Conservation (phyloP, 148 eudicot genomes). For the Camellia sinensis region DNA sequence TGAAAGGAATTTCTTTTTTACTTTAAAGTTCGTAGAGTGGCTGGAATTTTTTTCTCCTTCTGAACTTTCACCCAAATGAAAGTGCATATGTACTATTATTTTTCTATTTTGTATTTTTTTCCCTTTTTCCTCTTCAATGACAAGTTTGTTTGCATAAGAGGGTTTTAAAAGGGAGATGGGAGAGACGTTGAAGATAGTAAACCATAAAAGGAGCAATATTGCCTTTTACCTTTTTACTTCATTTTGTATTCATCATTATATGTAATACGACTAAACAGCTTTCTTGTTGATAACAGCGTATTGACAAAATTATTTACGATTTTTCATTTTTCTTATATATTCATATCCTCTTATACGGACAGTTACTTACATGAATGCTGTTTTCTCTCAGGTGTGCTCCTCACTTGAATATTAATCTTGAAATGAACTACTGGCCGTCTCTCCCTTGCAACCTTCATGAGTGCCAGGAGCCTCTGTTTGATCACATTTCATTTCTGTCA, state of each 20-base stretch:
- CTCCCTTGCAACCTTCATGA: constrained; percentile 78
- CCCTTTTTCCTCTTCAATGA: too few species aligned
- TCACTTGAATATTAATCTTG: constrained; percentile 90
- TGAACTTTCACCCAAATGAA: background rate
- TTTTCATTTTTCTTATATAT: background rate
- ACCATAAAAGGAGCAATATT: too few species aligned
- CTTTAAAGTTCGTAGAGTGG: background rate
- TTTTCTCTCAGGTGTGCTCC: constrained; percentile 50
- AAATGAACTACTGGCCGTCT: constrained; percentile 95
- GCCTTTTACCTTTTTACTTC: too few species aligned
- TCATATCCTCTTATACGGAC: background rate
- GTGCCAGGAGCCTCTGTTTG: constrained; percentile 77
- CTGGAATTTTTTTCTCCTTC: background rate
- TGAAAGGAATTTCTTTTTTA: background rate
- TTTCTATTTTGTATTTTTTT: too few species aligned
- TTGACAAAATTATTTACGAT: background rate
- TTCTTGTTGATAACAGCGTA: background rate
- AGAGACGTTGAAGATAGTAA: too few species aligned
- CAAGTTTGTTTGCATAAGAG: too few species aligned
- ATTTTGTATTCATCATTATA: too few species aligned
- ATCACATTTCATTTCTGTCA: constrained; percentile 54
- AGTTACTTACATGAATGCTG: background rate
- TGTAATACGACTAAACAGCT: background rate
- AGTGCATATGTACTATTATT: background rate
- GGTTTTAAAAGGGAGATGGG: too few species aligned